Evolutionary conservation across 179 eudicot genomes (phyloP), one percentile per base, ranked within the genome.

Genomic region (Spinacia oleracea): DNA sequence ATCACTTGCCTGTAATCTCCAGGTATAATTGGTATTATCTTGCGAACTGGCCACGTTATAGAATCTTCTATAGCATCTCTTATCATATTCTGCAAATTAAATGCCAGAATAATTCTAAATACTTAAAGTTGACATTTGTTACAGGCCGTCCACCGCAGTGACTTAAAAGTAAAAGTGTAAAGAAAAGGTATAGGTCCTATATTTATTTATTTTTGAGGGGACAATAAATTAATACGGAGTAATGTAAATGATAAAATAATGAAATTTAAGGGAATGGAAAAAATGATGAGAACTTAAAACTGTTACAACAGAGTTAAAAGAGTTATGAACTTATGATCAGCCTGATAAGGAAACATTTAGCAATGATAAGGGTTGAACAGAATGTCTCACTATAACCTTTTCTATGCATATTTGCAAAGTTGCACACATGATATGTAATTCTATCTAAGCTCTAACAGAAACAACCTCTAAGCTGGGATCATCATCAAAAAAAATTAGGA

Each of bases 11-110:
- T 89, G 84, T 94, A 94, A 82, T 94, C 96, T 77, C 98, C 97
- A 23, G 98, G 97, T 79, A 94, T 53, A 53, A 94, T 91, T 35
- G 89, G 87, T 77, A 92, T 84, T 56, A 94, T 87, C 80, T 88
- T 79, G 43, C 97, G 90, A 76, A 94, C 93, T 40, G 98, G 97
- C 98, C 98, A 94, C 11, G 94, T 89, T 63, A 94, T 89, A 23
- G 97, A 94, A 87, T 92, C 98, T 84, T 91, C 98, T 79, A 94
- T 80, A 65, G 98, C 97, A 89, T 93, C 96, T 71, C 90, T 87
- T 71, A 94, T 91, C 25, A 88, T 94, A 79, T 84, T 92, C 98
- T 94, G 86, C 34, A 79, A 32, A 70, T 6, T 40, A 65, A 68
- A 70, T 9, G 40, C 14, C 56, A 74, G 38, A 29, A 29, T 21